Base-by-base conservation (phyloP, 2,329 filamentous ascomycete species). In the Ascochyta clinopodiicola region DNA sequence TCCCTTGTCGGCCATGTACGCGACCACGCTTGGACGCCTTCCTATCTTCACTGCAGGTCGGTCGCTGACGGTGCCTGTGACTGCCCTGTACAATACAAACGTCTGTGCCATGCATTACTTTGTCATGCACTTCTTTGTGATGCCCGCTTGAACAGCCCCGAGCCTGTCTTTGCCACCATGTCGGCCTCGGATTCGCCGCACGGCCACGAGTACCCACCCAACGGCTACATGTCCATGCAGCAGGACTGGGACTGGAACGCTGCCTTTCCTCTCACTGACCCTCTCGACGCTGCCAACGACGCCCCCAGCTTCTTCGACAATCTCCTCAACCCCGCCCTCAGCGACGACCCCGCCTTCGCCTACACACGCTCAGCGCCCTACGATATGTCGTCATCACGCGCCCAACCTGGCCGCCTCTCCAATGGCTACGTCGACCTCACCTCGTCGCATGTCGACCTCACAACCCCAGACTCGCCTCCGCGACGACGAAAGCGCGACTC, bases 371-470 rank as follows among this genome's bases (percentile, higher is more conserved):
- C 53, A 15, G 21, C 66, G 57, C 51, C 68, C 27, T 60, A 64
- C 19, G 32, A 37, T 21, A 65, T 64, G 63, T 50, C 55, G 61
- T 45, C 60, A 39, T 32, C 51, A 2, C 57, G 61, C 4, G 29
- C 40, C 1, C 63, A 66, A 9, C 60, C 69, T 6, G 63, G 62
- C 4, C 68, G 70, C 17, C 63, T 73, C 1, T 61, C 73, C 13
- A 70, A 73, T 51, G 72, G 71, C 56, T 75, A 74, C 46, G 73
- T 76, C 48, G 73, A 76, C 63, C 63, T 76, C 19, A 73, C 71
- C 15, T 58, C 59, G 22, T 19, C 52, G 31, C 52, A 55, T 10
- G 46, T 55, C 3, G 52, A 56, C 47, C 37, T 56, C 10, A 51
- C 53, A 29, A 55, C 59, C 6, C 57, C 66, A 19, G 63, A 66